A percentile compares a stretch with the other conserved stretches of the same genome.
These are phyloP conservation scores for Zychaea mexicana DNA, from an alignment of 371 early-diverging fungal genomes.

Conservation along the genomic window DNA sequence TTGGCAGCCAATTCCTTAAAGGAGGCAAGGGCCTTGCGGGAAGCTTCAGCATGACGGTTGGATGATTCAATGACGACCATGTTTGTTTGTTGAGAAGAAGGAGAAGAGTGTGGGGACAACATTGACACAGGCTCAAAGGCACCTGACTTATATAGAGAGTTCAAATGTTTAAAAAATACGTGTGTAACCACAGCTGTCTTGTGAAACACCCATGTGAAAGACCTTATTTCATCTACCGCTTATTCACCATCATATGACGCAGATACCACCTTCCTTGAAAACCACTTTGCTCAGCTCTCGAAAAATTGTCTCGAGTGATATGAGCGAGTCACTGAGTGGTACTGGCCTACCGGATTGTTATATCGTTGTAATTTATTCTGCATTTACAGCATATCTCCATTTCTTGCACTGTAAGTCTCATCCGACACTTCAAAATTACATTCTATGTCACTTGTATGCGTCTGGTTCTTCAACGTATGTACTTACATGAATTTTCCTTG, in stretches of 20 bases:
- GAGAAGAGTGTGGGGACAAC: not conserved
- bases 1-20: conserved; percentile 27
- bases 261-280: too few relatives aligned
- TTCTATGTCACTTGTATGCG: too few relatives aligned
- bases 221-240: not conserved
- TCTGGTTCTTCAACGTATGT: too few relatives aligned
- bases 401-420: too few relatives aligned
- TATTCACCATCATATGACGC: conserved; percentile 2
- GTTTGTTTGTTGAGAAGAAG: not conserved
- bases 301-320: too few relatives aligned
- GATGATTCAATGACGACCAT: conserved; percentile 32
- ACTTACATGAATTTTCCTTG: too few relatives aligned
- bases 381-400: too few relatives aligned
- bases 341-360: too few relatives aligned
- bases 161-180: not conserved
- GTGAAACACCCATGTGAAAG: conserved; percentile 7
- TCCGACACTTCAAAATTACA: too few relatives aligned
- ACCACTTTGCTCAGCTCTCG: too few relatives aligned
- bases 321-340: too few relatives aligned
- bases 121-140: not conserved
- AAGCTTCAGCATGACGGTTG: conserved; percentile 30
- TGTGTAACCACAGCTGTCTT: not conserved
- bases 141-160: conserved; percentile 9
- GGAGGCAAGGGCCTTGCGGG: conserved; percentile 22
- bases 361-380: too few relatives aligned